These are phyloP conservation scores for Bipolaris sorokiniana DNA, from an alignment of 2,329 filamentous ascomycete genomes.

Conservation along the genomic window DNA sequence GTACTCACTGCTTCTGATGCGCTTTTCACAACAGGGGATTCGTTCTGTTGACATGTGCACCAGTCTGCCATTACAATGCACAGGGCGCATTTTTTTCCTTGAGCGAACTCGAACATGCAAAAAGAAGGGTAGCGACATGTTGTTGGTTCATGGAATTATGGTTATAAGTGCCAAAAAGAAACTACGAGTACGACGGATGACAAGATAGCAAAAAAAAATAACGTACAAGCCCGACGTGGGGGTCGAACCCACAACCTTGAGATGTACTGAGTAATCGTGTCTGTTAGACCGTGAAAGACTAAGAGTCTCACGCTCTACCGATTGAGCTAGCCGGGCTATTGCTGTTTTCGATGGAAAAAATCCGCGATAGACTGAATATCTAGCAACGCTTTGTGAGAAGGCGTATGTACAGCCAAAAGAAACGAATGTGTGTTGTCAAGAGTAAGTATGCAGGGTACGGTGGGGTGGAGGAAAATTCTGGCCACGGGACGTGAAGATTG, in stretches of 20 bases:
- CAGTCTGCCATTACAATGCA: too few species aligned
- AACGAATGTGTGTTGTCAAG: neutral
- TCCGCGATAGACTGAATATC: neutral
- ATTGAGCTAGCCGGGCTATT: constrained; percentile 40
- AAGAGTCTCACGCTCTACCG: constrained; percentile 53
- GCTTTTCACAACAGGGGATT: too few species aligned
- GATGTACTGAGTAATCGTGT: constrained; percentile 27
- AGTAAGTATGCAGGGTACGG: neutral
- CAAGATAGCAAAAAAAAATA: neutral
- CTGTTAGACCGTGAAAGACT: constrained; percentile 27
- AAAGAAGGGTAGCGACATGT: neutral
- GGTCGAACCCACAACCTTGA: constrained; percentile 20
- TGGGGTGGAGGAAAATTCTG: constrained; percentile 5
- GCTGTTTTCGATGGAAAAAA: constrained; percentile 17
- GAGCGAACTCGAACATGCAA: neutral
- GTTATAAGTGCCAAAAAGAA: neutral
- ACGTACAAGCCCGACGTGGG: constrained; percentile 16
- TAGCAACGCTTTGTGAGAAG: neutral
- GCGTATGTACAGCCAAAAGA: neutral
- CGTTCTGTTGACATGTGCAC: too few species aligned
- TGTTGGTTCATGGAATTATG: neutral
- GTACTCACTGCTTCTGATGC: neutral
- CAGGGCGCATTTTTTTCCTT: too few species aligned
- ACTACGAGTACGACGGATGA: too few species aligned
- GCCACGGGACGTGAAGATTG: neutral